Evolutionary conservation across 2,329 filamentous ascomycete genomes (phyloP).

Genomic region (Verticillium nubilum): DNA sequence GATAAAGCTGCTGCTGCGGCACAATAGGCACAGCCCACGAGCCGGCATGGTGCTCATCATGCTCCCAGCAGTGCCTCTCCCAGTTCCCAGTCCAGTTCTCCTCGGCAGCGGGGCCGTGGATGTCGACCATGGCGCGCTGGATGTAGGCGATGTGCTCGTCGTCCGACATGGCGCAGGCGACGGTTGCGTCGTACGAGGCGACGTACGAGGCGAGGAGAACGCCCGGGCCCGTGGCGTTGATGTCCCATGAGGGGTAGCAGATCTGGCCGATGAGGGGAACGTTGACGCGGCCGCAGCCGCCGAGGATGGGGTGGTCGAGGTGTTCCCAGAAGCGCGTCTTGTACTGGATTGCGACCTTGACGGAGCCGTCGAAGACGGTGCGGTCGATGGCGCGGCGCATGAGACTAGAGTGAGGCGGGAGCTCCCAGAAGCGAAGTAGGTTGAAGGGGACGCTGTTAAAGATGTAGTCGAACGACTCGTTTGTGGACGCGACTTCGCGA

Average conservation of each 20-base stretch:
- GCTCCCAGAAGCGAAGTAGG: constrained; percentile 28
- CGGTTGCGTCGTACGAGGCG: constrained; percentile 31
- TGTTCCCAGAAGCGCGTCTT: constrained; percentile 37
- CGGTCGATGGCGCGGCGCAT: constrained; percentile 19
- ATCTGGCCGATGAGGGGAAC: constrained; percentile 43
- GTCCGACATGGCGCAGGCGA: constrained; percentile 36
- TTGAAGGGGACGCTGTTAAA: constrained; percentile 31
- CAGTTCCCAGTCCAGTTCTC: constrained; percentile 54
- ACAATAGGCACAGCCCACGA: constrained; percentile 47
- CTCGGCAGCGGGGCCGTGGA: constrained; percentile 44
- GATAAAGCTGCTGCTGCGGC: constrained; percentile 52
- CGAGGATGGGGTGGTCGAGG: constrained; percentile 20
- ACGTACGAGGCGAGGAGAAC: constrained; percentile 44
- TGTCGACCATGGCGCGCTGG: constrained; percentile 48
- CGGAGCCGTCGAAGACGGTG: constrained; percentile 17
- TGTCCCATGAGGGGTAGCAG: constrained; percentile 47
- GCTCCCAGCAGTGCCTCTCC: constrained; percentile 53
- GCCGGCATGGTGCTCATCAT: constrained; percentile 49
- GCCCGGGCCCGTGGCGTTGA: constrained; percentile 45
- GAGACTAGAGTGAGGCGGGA: constrained; percentile 26
- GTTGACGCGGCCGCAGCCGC: constrained; percentile 44
- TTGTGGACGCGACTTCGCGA: constrained; percentile 14
- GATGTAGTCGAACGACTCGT: constrained; percentile 29
- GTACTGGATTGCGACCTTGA: constrained; percentile 48
- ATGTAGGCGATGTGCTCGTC: constrained; percentile 47